Evolutionary conservation across 2,329 filamentous ascomycete species (phyloP).

Genomic region (Lachnellula suecica): DNA sequence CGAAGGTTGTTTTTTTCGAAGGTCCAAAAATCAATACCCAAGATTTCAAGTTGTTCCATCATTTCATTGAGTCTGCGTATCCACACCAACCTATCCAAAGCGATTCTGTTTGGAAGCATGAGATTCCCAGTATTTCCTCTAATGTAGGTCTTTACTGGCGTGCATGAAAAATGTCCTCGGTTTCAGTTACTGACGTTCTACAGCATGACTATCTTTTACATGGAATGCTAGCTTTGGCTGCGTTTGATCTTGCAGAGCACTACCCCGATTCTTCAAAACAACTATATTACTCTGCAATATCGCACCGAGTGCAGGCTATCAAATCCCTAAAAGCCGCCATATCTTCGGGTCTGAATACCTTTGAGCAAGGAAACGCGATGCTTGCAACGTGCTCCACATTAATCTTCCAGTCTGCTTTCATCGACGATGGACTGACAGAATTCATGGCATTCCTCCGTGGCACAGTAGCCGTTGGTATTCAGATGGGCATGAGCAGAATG

Average conservation of each 20-base stretch:
- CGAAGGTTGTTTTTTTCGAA: conserved; percentile 31
- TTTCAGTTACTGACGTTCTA: background rate
- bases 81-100: conserved; percentile 65
- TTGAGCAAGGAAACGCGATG: conserved; percentile 58
- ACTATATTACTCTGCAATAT: conserved; percentile 50
- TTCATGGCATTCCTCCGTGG: conserved; percentile 62
- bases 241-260: conserved; percentile 54
- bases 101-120: conserved; percentile 65
- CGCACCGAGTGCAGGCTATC: conserved; percentile 65
- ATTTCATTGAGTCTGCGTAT: conserved; percentile 60
- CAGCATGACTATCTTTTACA: conserved; percentile 70
- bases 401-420: conserved; percentile 55
- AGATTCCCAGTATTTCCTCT: conserved; percentile 66
- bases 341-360: conserved; percentile 38
- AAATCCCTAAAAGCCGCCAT: conserved; percentile 43
- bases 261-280: conserved; percentile 40
- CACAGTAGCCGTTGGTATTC: conserved; percentile 52
- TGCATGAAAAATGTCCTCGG: background rate
- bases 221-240: conserved; percentile 65
- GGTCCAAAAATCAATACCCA: conserved; percentile 53
- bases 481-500: conserved; percentile 50
- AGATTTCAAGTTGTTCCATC: conserved; percentile 69
- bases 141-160: conserved; percentile 45
- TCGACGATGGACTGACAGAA: conserved; percentile 58
- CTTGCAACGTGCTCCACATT: conserved; percentile 59